These are phyloP conservation scores for Pleurotus tuber-regium DNA, from an alignment of 768 basidiomycete species.

Conservation along the genomic window DNA sequence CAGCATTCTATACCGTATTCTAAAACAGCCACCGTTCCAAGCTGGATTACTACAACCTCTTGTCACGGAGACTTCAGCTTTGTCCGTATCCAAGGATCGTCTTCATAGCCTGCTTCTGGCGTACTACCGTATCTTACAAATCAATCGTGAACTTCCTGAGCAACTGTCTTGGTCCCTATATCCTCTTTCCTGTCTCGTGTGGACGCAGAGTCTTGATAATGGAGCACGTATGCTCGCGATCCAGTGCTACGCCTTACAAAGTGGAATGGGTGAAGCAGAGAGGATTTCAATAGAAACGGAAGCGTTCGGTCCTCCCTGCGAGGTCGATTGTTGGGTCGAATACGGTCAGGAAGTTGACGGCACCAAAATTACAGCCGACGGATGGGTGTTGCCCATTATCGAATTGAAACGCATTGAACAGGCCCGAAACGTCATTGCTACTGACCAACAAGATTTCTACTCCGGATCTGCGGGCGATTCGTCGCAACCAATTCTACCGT, in stretches of 20 bases:
- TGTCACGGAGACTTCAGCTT: conserved; percentile 24
- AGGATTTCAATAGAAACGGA: conserved; percentile 62
- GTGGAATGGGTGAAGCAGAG: conserved; percentile 76
- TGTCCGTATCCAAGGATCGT: conserved; percentile 37
- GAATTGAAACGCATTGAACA: conserved; percentile 63
- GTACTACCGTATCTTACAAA: conserved; percentile 77
- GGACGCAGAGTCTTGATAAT: conserved; percentile 45
- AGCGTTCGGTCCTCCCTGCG: conserved; percentile 56
- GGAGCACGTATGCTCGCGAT: conserved; percentile 72
- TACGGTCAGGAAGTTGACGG: conserved; percentile 53
- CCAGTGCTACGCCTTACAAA: conserved; percentile 73
- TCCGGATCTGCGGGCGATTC: conserved; percentile 31
- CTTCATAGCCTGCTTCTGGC: conserved; percentile 73
- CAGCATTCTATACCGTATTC: conserved; percentile 57
- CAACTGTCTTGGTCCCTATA: conserved; percentile 65
- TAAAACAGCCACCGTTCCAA: conserved; percentile 39
- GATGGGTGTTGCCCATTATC: conserved; percentile 76
- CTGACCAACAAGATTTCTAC: conserved; percentile 45
- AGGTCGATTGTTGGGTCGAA: conserved; percentile 60
- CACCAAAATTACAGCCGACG: conserved; percentile 50
- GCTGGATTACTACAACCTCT: conserved; percentile 56
- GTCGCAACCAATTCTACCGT: conserved; percentile 32
- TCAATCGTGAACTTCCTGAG: conserved; percentile 66
- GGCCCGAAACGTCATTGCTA: conserved; percentile 44
- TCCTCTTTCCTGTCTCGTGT: conserved; percentile 44